Evolutionary conservation across 1,284 basidiomycete species (phyloP).

Genomic region (Austropuccinia psidii): DNA sequence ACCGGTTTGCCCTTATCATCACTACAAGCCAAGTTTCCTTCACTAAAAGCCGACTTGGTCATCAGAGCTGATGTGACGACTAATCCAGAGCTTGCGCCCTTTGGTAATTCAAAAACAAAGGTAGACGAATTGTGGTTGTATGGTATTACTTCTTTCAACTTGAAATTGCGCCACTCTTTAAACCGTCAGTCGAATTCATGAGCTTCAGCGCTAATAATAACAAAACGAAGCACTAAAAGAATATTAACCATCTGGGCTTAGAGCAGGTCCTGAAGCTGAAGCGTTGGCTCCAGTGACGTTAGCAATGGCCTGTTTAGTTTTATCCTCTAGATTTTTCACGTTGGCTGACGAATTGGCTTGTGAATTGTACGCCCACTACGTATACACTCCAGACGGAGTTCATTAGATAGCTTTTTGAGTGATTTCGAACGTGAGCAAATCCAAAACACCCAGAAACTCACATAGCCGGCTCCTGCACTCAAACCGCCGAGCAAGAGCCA

Average conservation of each 20-base stretch:
- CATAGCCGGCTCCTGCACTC: background rate
- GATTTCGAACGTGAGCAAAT: background rate
- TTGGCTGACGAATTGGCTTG: background rate
- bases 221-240: background rate
- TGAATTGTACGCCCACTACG: background rate
- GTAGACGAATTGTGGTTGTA: slow-evolving; percentile 47
- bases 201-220: no score
- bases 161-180: slow-evolving; percentile 31
- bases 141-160: slow-evolving; percentile 28
- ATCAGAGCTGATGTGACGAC: slow-evolving; percentile 59
- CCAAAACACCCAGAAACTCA: background rate
- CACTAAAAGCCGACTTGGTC: slow-evolving; percentile 51
- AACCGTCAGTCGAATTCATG: no score
- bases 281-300: background rate
- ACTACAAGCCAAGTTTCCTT: slow-evolving; percentile 46
- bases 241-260: background rate
- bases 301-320: background rate
- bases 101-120: slow-evolving; percentile 78
- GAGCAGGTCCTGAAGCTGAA: background rate
- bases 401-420: no score
- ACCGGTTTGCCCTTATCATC: slow-evolving; percentile 80
- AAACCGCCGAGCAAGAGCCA: background rate
- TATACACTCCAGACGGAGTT: background rate
- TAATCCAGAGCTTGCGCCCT: slow-evolving; percentile 67
- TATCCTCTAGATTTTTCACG: background rate